Percentiles rank a stretch among this genome's conserved stretches.
phyloP scores from a whole-genome alignment of 2,329 filamentous ascomycete genomes.

The Diaporthe capsici region DNA sequence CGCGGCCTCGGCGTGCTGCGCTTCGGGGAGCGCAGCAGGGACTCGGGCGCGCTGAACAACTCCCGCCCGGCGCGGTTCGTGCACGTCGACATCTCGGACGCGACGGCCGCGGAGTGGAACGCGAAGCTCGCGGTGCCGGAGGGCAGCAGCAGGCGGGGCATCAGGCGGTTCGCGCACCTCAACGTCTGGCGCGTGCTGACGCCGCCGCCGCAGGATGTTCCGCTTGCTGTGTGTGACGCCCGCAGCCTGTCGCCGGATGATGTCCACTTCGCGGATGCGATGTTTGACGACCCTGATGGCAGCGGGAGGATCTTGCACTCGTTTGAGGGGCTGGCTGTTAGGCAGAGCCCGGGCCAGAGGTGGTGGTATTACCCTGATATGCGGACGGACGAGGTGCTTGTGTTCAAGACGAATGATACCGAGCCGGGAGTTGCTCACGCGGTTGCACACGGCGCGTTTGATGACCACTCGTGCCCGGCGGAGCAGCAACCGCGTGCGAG shows the following conservation, averaged over 20 bases:
- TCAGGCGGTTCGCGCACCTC: constrained; percentile 1
- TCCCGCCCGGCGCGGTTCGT: constrained; percentile 25
- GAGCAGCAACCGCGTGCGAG: background rate
- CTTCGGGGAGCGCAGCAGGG: constrained; percentile 8
- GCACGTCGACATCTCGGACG: constrained; percentile 3
- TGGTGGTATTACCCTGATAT: constrained; percentile 14
- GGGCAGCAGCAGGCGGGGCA: background rate
- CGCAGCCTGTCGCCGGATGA: background rate
- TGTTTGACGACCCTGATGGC: background rate
- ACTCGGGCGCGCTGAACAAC: constrained; percentile 24
- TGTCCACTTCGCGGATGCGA: background rate
- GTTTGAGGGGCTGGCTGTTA: constrained; percentile 5
- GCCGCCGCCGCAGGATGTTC: constrained; percentile 6
- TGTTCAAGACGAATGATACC: constrained; percentile 23
- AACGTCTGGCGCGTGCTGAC: constrained; percentile 22
- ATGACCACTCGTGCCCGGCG: background rate
- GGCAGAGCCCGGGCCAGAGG: background rate
- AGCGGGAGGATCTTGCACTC: background rate
- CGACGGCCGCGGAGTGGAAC: constrained; percentile 2
- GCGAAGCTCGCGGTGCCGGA: background rate
- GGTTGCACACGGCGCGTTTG: constrained; percentile 20
- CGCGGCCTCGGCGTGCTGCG: constrained; percentile 4
- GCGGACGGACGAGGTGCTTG: constrained; percentile 18
- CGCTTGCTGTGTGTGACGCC: constrained; percentile 1
- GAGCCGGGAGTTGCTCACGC: background rate